Percentiles rank a stretch among this genome's conserved stretches.
These are phyloP conservation scores for Theobroma grandiflorum DNA, from an alignment of 441 rosid genomes.

Conservation along the genomic window DNA sequence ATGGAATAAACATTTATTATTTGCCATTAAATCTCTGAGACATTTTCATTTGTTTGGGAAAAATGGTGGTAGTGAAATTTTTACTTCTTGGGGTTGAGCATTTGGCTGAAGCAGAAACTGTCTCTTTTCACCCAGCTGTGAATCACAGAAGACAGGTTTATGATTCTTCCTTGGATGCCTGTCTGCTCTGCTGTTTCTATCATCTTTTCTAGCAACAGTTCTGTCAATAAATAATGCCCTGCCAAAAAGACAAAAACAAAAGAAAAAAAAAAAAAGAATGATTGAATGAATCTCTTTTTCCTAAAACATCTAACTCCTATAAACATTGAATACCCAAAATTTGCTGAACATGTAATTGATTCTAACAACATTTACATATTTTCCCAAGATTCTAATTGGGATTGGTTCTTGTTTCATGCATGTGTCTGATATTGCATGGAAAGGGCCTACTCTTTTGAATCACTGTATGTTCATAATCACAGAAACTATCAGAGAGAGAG, in stretches of 20 bases:
- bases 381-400: not conserved
- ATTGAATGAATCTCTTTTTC: not conserved
- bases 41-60: not conserved
- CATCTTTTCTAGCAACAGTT: conserved; percentile 79
- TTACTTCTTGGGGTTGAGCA: conserved; percentile 80
- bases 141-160: conserved; percentile 86
- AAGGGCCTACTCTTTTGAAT: too few relatives aligned
- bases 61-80: not conserved
- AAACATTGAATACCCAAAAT: not conserved
- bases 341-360: not conserved
- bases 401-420: not conserved
- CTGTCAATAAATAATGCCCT: conserved; percentile 93
- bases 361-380: too few relatives aligned
- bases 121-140: conserved; percentile 84
- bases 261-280: too few relatives aligned
- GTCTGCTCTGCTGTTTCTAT: conserved; percentile 69
- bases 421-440: too few relatives aligned
- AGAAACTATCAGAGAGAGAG: too few relatives aligned
- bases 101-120: conserved; percentile 60
- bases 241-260: conserved; percentile 32
- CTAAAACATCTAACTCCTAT: not conserved
- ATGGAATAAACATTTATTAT: too few relatives aligned
- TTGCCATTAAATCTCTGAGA: not conserved
- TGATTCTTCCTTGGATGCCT: conserved; percentile 82
- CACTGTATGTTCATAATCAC: too few relatives aligned